Conservation (phyloP, 140 eudicot genomes). For the Anethum foeniculum region DNA sequence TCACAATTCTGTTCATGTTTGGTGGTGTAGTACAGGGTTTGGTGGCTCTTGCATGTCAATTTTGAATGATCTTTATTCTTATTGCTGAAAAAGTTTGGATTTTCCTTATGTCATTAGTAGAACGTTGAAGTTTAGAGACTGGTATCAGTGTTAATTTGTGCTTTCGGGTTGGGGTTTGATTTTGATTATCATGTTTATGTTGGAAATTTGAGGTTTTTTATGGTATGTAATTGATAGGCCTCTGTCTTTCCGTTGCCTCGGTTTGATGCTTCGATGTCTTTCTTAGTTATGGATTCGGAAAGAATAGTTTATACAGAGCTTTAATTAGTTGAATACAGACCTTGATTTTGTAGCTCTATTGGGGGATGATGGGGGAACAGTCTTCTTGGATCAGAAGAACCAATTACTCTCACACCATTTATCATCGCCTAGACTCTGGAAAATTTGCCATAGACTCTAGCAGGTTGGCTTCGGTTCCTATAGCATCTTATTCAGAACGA, state of each 20-base stretch:
- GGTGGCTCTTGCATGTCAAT: constrained; percentile 6
- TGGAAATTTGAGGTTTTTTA: neutral
- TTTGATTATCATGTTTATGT: neutral
- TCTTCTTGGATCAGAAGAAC: constrained; percentile 93
- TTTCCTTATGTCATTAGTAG: neutral
- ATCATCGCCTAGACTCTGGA: constrained; percentile 65
- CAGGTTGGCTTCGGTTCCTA: constrained; percentile 41
- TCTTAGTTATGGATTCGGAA: constrained; percentile 17
- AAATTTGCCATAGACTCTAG: constrained; percentile 52
- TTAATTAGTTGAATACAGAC: constrained; percentile 10
- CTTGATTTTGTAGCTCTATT: constrained; percentile 15
- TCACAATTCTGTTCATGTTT: constrained; percentile 11
- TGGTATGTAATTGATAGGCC: constrained; percentile 1
- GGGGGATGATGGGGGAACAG: constrained; percentile 57
- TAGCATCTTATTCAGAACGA: constrained; percentile 30
- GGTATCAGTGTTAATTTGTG: neutral
- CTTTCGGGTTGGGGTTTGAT: neutral
- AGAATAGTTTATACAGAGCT: constrained; percentile 10
- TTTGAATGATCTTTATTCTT: constrained; percentile 8
- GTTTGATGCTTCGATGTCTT: constrained; percentile 7
- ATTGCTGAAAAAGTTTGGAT: constrained; percentile 14
- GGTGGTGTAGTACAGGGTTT: constrained; percentile 9
- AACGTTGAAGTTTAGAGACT: constrained; percentile 7
- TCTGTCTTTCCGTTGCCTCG: neutral
- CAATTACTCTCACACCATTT: constrained; percentile 74